These are phyloP conservation scores for Beauveria sp. DNA, from an alignment of 2,329 filamentous ascomycete species.

Conservation along the genomic window DNA sequence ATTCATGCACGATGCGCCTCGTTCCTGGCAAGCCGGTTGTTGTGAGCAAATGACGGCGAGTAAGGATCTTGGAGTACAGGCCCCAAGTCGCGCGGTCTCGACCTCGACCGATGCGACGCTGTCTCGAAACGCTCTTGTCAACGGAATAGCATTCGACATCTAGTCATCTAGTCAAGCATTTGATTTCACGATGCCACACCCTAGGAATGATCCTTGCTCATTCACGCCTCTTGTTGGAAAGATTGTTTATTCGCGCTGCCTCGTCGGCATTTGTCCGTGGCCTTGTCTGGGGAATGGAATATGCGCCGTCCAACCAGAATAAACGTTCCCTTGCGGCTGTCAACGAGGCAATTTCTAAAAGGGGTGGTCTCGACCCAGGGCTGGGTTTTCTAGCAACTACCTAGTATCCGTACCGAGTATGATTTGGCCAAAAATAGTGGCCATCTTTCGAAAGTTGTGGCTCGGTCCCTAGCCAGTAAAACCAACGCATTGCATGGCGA, in stretches of 20 bases:
- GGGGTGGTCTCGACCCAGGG: neutral
- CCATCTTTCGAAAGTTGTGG: neutral
- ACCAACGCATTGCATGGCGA: neutral
- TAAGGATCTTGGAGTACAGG: neutral
- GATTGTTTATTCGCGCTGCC: neutral
- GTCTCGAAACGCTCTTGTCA: neutral
- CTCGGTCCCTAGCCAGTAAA: neutral
- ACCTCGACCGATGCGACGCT: neutral
- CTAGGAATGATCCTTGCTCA: neutral
- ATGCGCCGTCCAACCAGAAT: neutral
- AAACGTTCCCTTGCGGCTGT: neutral
- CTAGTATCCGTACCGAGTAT: too few species aligned
- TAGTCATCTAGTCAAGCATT: too few species aligned
- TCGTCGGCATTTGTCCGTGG: slow-evolving; percentile 7
- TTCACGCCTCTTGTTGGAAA: neutral
- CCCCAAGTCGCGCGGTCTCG: neutral
- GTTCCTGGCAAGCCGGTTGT: neutral
- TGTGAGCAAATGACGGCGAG: neutral
- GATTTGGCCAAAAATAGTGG: neutral
- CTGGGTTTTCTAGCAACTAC: neutral
- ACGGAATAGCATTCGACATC: too few species aligned
- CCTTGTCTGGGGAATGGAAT: neutral
- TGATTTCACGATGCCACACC: neutral
- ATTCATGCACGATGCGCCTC: neutral
- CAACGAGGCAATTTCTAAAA: neutral